These are phyloP conservation scores for Aspergillus viridinutans DNA, from an alignment of 2,329 filamentous ascomycete species.

Conservation along the genomic window DNA sequence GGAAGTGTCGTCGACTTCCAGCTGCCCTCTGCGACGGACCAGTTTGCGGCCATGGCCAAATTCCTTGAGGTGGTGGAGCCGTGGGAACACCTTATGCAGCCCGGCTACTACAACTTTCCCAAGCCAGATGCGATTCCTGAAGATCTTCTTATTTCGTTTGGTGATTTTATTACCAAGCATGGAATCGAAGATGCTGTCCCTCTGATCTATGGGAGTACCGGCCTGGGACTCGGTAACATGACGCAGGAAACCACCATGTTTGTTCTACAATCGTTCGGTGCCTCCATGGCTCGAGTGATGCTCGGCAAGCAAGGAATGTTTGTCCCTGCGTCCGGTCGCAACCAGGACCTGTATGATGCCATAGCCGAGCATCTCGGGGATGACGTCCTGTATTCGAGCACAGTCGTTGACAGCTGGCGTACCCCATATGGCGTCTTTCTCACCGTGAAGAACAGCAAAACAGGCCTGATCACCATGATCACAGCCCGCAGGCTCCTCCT, in stretches of 20 bases:
- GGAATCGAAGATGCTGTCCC: constrained; percentile 14
- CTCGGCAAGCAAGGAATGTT: constrained; percentile 26
- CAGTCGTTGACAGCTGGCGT: constrained; percentile 21
- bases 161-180: constrained; percentile 19
- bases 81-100: constrained; percentile 14
- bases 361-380: constrained; percentile 34
- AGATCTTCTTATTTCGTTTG: constrained; percentile 19
- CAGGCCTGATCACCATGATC: constrained; percentile 23
- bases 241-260: constrained; percentile 12
- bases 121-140: constrained; percentile 14
- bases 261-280: constrained; percentile 11
- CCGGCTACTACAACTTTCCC: constrained; percentile 16
- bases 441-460: constrained; percentile 23
- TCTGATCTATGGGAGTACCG: constrained; percentile 13
- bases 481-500: constrained; percentile 37
- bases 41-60: constrained; percentile 14
- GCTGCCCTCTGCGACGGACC: constrained; percentile 1
- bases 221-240: constrained; percentile 13
- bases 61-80: constrained; percentile 15
- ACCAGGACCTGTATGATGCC: constrained; percentile 41
- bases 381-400: constrained; percentile 39
- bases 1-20: constrained; percentile 8
- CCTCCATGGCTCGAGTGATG: constrained; percentile 25
- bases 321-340: constrained; percentile 30
- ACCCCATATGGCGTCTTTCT: constrained; percentile 29